phyloP scores from a whole-genome alignment of 2,329 filamentous ascomycete genomes.

The Fulvia fulva region DNA sequence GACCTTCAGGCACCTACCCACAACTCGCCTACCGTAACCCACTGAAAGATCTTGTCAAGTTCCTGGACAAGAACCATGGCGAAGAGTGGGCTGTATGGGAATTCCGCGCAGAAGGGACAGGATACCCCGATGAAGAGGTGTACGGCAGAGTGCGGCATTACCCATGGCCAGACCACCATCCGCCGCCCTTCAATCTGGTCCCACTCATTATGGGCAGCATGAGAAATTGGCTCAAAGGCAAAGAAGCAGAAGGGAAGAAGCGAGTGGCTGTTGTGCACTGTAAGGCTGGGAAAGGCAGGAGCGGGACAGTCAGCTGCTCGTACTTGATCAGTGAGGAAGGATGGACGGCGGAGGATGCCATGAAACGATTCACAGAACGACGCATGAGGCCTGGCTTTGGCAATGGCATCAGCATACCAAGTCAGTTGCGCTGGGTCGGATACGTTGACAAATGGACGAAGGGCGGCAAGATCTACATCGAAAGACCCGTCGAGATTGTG shows the following conservation, averaged over 20 bases:
- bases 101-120: constrained; percentile 92
- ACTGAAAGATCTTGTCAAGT: constrained; percentile 78
- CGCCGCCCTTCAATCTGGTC: constrained; percentile 84
- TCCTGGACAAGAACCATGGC: constrained; percentile 80
- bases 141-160: constrained; percentile 84
- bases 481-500: constrained; percentile 75
- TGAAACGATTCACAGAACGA: constrained; percentile 69
- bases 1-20: constrained; percentile 83
- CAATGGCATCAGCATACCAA: constrained; percentile 85
- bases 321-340: constrained; percentile 87
- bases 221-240: constrained; percentile 74
- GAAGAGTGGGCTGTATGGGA: constrained; percentile 94
- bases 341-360: constrained; percentile 61
- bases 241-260: constrained; percentile 40
- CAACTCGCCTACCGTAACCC: constrained; percentile 92
- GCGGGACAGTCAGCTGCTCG: constrained; percentile 80
- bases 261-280: constrained; percentile 90
- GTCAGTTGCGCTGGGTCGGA: constrained; percentile 78
- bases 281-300: constrained; percentile 93
- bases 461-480: constrained; percentile 65
- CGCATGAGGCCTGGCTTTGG: constrained; percentile 90
- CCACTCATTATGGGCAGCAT: constrained; percentile 88
- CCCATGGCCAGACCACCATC: constrained; percentile 96
- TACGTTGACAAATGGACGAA: constrained; percentile 88
- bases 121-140: constrained; percentile 87